Conservation (phyloP, 2,329 filamentous ascomycete species). For the Diaporthe caulivora region DNA sequence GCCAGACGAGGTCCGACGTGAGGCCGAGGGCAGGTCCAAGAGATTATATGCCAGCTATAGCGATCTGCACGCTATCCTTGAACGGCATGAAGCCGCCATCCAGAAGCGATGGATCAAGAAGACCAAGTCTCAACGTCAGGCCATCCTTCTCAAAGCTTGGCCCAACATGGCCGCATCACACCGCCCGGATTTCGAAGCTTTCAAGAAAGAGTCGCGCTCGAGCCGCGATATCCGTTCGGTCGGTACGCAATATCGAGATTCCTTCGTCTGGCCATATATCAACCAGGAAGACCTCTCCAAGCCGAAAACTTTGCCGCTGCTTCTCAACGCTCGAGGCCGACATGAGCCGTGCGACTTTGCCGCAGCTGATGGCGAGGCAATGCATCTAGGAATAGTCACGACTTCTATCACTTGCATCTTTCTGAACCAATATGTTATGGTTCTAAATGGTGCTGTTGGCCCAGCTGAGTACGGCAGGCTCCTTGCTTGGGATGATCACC, state of each 20-base stretch:
- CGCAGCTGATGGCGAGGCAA: conserved; percentile 54
- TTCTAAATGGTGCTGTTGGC: conserved; percentile 47
- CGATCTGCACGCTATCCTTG: no score
- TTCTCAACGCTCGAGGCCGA: conserved; percentile 65
- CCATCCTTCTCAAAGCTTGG: conserved; percentile 60
- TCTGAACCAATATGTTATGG: conserved; percentile 51
- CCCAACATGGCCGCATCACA: conserved; percentile 62
- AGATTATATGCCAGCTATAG: no score
- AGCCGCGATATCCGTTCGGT: no score
- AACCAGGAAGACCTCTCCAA: conserved; percentile 68
- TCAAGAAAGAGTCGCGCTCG: conserved; percentile 41
- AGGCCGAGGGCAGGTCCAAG: no score
- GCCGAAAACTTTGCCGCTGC: conserved; percentile 58
- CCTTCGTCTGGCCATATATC: conserved; percentile 65
- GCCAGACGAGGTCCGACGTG: no score
- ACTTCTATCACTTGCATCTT: conserved; percentile 45
- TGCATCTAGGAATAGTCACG: conserved; percentile 48
- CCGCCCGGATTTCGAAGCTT: conserved; percentile 63
- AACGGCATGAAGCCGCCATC: conserved; percentile 60
- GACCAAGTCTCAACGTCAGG: conserved; percentile 57
- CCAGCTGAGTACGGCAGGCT: conserved; percentile 53
- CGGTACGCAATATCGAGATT: conserved; percentile 41
- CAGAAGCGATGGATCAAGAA: conserved; percentile 69
- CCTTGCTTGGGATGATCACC: conserved; percentile 49
- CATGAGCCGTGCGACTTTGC: conserved; percentile 61